phyloP scores from a whole-genome alignment of 306 rosid genomes.

The Morella rubra region DNA sequence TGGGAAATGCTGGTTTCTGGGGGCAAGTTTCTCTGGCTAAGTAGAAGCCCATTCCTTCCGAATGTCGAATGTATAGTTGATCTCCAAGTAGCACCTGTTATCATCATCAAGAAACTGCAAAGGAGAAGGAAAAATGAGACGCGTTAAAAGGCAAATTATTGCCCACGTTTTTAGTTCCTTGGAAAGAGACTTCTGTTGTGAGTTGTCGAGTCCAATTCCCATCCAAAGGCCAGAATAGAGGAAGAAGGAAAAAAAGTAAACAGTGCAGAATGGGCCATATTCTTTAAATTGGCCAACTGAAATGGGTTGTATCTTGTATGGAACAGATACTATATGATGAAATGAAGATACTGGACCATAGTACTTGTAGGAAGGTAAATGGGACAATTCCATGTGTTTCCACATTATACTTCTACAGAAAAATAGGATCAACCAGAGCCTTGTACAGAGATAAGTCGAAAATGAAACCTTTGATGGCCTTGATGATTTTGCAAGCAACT shows the following conservation, averaged over 20 bases:
- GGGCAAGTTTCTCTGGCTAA: constrained; percentile 23
- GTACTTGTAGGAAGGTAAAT: neutral
- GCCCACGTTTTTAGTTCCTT: neutral
- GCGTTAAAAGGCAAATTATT: neutral
- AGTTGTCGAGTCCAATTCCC: neutral
- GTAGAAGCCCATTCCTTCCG: constrained; percentile 68
- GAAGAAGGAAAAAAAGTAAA: neutral
- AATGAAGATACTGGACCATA: neutral
- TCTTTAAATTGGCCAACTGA: too few species aligned
- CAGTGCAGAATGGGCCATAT: neutral
- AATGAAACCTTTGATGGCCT: neutral
- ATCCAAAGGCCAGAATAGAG: neutral
- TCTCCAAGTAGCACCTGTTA: constrained; percentile 89
- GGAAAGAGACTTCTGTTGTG: neutral
- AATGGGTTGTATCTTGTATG: too few species aligned
- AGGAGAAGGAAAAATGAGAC: neutral
- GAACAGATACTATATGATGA: neutral
- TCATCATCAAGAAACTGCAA: constrained; percentile 85
- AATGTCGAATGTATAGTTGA: constrained; percentile 81
- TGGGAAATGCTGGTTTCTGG: constrained; percentile 7
- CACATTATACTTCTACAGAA: neutral
- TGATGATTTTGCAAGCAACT: too few species aligned
- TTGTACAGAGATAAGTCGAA: neutral
- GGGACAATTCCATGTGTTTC: neutral
- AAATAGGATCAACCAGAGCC: neutral